A percentile compares a stretch with the other conserved stretches of the same genome.
phyloP scores from a whole-genome alignment of 345 rosid species.

The Mangifera indica region DNA sequence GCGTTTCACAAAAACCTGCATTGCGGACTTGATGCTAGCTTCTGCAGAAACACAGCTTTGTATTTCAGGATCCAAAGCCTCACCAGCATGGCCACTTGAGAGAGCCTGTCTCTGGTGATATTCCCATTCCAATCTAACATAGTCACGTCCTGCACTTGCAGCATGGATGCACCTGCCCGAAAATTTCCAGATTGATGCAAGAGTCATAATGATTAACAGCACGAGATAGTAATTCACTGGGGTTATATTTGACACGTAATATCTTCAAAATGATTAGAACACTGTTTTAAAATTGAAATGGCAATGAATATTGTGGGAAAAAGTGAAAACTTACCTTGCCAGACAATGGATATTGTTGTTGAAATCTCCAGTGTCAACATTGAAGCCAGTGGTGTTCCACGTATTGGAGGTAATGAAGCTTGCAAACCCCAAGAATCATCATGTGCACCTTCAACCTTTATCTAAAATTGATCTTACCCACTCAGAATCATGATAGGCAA shows the following conservation, averaged over 20 bases:
- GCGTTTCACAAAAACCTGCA: slow-evolving; percentile 88
- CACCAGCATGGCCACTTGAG: slow-evolving; percentile 67
- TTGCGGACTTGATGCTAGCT: slow-evolving; percentile 87
- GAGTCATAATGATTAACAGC: background rate
- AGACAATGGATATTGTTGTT: slow-evolving; percentile 92
- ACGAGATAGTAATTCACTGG: too few species aligned
- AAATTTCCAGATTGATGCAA: too few species aligned
- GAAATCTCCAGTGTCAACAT: slow-evolving; percentile 91
- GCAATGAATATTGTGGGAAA: background rate
- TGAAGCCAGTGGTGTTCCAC: slow-evolving; percentile 91
- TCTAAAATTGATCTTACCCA: slow-evolving; percentile 89
- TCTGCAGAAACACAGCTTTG: slow-evolving; percentile 69
- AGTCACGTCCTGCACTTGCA: slow-evolving; percentile 88
- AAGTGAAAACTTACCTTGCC: slow-evolving; percentile 61
- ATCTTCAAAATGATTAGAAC: background rate
- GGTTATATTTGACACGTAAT: too few species aligned
- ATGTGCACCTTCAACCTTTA: slow-evolving; percentile 90
- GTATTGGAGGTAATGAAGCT: slow-evolving; percentile 82
- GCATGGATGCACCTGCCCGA: slow-evolving; percentile 89
- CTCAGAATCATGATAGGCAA: slow-evolving; percentile 88
- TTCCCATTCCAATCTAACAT: slow-evolving; percentile 78
- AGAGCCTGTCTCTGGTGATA: slow-evolving; percentile 66
- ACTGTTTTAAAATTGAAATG: too few species aligned
- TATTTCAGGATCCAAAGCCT: slow-evolving; percentile 63
- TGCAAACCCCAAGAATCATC: slow-evolving; percentile 89